Base-by-base conservation (phyloP, 2,329 filamentous ascomycete genomes). In the Penicillium sp. region DNA sequence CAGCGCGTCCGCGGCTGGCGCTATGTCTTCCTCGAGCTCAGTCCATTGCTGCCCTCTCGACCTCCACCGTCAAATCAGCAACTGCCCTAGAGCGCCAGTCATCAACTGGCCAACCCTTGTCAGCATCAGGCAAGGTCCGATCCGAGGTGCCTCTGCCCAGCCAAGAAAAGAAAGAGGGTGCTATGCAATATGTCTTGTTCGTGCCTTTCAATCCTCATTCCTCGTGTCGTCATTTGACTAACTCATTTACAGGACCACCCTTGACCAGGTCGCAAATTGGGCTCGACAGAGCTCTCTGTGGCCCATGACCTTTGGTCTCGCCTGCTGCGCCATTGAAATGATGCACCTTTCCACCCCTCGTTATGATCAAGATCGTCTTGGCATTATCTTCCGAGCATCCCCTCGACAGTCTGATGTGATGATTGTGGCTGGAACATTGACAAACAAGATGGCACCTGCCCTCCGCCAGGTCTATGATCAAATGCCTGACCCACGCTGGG, bases 401-500 rank as follows among this genome's bases (percentile, higher is more conserved):
- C 85, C 85, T 3, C 82, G 85, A 48, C 85, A 90, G 66, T 87
- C 85, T 48, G 85, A 92, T 65, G 83, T 92, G 53, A 90, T 92
- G 85, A 92, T 92, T 59, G 85, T 92, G 28, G 86, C 86, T 35
- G 86, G 86, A 49, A 93, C 86, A 25, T 76, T 93, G 51, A 93
- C 86, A 55, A 93, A 93, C 74, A 93, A 93, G 74, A 93, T 93
- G 87, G 86, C 86, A 1, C 85, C 86, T 11, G 87, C 86, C 29
- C 72, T 93, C 58, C 78, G 87, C 64, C 85, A 90, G 70, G 84
- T 90, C 49, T 93, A 93, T 70, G 86, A 93, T 68, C 87, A 93
- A 72, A 95, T 95, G 87, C 88, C 88, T 30, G 88, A 95, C 32
- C 88, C 87, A 23, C 77, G 85, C 56, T 94, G 87, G 87, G 86